phyloP scores from a whole-genome alignment of 208 protist genomes.

The Trichomonas gallinae region DNA sequence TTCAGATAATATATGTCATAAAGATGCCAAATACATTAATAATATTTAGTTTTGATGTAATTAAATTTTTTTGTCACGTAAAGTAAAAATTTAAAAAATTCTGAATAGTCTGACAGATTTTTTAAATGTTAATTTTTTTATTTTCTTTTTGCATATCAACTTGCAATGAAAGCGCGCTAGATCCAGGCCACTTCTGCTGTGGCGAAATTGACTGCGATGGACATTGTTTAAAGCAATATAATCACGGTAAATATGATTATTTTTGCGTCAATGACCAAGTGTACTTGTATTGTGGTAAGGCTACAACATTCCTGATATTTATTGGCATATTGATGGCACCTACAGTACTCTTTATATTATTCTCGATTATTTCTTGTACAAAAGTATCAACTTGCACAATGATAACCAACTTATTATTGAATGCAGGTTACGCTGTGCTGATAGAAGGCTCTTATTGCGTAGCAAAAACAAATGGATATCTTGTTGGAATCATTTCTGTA shows the following conservation, averaged over 20 bases:
- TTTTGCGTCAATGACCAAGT: background rate
- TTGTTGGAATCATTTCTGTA: background rate
- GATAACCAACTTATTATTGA: too few species aligned
- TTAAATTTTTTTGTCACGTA: too few species aligned
- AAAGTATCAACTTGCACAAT: background rate
- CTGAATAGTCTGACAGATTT: too few species aligned
- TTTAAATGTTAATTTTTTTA: too few species aligned
- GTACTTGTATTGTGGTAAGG: background rate
- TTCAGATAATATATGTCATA: too few species aligned
- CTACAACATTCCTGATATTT: background rate
- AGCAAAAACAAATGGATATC: too few species aligned
- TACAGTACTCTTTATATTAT: background rate
- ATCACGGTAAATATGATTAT: background rate
- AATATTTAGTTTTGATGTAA: too few species aligned
- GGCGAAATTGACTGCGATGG: background rate
- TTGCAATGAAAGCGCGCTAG: background rate
- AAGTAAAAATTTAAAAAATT: too few species aligned
- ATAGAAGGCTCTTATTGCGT: too few species aligned
- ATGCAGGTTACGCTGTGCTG: too few species aligned
- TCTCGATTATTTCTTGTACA: background rate
- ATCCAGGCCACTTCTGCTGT: background rate
- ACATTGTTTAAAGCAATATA: background rate
- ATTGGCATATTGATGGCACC: background rate
- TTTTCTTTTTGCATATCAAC: background rate
- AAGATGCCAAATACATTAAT: too few species aligned